Evolutionary conservation across 2,329 filamentous ascomycete species (phyloP).

Genomic region (Botrytis byssoidea): DNA sequence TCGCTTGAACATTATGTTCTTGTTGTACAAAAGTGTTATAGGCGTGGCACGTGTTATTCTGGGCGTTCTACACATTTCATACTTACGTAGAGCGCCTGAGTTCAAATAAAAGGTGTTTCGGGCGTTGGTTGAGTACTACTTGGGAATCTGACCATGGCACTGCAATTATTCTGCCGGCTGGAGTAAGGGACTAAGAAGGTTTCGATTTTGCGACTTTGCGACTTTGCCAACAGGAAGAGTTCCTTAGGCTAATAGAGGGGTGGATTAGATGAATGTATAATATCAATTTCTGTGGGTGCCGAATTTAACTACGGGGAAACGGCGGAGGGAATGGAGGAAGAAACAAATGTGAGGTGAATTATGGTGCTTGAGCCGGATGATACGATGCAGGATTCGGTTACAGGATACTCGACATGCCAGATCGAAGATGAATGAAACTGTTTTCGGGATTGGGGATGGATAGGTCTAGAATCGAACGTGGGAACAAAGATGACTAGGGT

Average conservation of each 20-base stretch:
- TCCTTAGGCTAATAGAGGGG: background rate
- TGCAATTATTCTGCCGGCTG: background rate
- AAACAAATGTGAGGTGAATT: background rate
- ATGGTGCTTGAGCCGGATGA: background rate
- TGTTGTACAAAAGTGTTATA: background rate
- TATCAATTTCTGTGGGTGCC: background rate
- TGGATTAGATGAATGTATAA: background rate
- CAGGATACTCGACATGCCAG: background rate
- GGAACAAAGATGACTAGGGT: background rate
- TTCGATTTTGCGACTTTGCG: background rate
- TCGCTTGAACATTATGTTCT: constrained; percentile 22
- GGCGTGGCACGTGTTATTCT: background rate
- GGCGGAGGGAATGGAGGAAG: background rate
- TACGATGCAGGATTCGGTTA: background rate
- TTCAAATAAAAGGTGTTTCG: background rate
- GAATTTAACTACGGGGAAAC: background rate
- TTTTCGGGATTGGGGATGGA: background rate
- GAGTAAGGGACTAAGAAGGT: background rate
- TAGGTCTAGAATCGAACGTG: background rate
- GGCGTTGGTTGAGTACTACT: background rate
- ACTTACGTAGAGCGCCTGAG: background rate
- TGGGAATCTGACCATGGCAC: no score
- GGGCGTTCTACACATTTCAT: background rate
- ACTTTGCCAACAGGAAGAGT: background rate
- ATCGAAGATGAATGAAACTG: background rate